A percentile compares a stretch with the other conserved stretches of the same genome.
phyloP scores from a whole-genome alignment of 495 filamentous ascomycete species.

The Parmelia sp. region DNA sequence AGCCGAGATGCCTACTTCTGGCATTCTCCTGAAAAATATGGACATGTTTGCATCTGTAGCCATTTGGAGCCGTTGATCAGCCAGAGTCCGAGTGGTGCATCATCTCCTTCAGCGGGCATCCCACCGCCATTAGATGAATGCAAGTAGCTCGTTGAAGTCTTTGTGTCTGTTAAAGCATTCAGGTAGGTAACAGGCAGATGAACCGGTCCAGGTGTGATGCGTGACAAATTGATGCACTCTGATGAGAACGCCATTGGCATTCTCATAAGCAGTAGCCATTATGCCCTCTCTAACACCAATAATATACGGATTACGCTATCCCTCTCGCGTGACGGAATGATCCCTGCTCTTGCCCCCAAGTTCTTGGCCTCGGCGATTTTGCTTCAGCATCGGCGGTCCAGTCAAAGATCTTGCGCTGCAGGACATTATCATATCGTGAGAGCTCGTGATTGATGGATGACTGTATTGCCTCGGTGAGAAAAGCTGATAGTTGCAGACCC shows the following conservation, averaged over 20 bases:
- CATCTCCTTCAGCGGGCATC: slow-evolving; percentile 30
- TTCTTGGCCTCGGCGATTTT: slow-evolving; percentile 43
- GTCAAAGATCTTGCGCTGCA: slow-evolving; percentile 36
- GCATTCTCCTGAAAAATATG: slow-evolving; percentile 62
- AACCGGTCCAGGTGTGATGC: slow-evolving; percentile 58
- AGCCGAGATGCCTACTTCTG: slow-evolving; percentile 48
- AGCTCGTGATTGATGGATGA: slow-evolving; percentile 6
- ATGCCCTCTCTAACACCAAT: slow-evolving; percentile 38
- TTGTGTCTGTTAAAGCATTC: slow-evolving; percentile 65
- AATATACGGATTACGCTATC: slow-evolving; percentile 38
- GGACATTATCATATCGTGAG: slow-evolving; percentile 21
- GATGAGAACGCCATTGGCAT: slow-evolving; percentile 38
- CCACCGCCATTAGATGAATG: slow-evolving; percentile 14
- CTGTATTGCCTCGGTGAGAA: background rate
- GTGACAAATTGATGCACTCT: slow-evolving; percentile 52
- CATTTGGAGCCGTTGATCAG: slow-evolving; percentile 65
- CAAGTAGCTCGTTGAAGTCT: slow-evolving; percentile 44
- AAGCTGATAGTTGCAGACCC: background rate
- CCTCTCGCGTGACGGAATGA: slow-evolving; percentile 37
- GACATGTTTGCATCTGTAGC: slow-evolving; percentile 67
- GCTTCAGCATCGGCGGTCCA: slow-evolving; percentile 53
- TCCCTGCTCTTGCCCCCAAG: slow-evolving; percentile 34
- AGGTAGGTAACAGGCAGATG: slow-evolving; percentile 61
- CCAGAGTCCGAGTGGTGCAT: slow-evolving; percentile 52
- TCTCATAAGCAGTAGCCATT: slow-evolving; percentile 39